Evolutionary conservation across 768 basidiomycete species (phyloP).

Genomic region (Agaricus subrufescens): DNA sequence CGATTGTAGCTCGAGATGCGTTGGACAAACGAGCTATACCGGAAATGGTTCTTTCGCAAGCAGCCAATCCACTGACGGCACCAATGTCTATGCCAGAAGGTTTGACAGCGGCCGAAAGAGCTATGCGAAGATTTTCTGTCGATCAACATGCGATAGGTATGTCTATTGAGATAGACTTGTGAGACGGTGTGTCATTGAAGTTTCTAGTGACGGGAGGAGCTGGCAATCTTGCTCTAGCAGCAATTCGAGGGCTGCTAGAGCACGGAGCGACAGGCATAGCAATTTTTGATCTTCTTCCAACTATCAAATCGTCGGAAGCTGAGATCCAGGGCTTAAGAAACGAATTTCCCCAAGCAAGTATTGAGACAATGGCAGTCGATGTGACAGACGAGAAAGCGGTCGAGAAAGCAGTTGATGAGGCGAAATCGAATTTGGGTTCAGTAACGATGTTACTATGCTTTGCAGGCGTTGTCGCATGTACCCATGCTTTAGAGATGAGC

Average conservation of each 20-base stretch:
- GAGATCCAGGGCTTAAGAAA: slow-evolving; percentile 14
- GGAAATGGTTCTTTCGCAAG: slow-evolving; percentile 11
- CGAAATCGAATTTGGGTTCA: slow-evolving; percentile 23
- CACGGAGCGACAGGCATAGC: slow-evolving; percentile 35
- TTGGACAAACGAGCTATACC: neutral
- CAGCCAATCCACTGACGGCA: slow-evolving; percentile 15
- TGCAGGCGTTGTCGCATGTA: slow-evolving; percentile 33
- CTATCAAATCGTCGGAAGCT: slow-evolving; percentile 18
- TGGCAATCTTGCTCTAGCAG: slow-evolving; percentile 31
- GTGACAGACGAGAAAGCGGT: slow-evolving; percentile 28
- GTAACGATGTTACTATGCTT: slow-evolving; percentile 37
- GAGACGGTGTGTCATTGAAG: neutral
- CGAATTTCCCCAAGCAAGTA: slow-evolving; percentile 29
- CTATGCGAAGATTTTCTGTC: slow-evolving; percentile 30
- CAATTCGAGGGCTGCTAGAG: slow-evolving; percentile 36
- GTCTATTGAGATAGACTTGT: neutral
- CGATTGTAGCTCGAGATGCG: neutral
- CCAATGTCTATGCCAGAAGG: slow-evolving; percentile 5
- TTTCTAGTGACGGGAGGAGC: slow-evolving; percentile 40
- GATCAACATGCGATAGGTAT: slow-evolving; percentile 37
- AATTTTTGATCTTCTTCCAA: slow-evolving; percentile 24
- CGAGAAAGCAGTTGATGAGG: slow-evolving; percentile 20
- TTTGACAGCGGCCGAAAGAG: slow-evolving; percentile 18
- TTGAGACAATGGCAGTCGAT: slow-evolving; percentile 29
- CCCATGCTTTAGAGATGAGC: slow-evolving; percentile 25